Conservation (phyloP, 2,329 filamentous ascomycete species). For the Alternaria sp. region DNA sequence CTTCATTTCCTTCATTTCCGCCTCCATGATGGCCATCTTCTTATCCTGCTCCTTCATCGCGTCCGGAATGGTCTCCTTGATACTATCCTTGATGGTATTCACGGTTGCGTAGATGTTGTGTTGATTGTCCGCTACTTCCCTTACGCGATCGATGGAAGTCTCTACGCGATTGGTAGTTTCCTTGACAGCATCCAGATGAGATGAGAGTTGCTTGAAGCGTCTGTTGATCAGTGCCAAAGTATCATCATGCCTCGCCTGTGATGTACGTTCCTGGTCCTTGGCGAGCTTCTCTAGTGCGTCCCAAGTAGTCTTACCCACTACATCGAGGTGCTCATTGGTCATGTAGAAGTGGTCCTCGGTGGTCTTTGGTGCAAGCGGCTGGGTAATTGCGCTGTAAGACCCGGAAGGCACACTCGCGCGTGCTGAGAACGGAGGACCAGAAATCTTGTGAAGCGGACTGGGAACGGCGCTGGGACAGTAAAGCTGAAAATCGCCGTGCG, state of each 20-base stretch:
- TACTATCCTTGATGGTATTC: constrained; percentile 31
- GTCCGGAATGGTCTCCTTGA: constrained; percentile 34
- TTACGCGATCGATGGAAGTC: constrained; percentile 11
- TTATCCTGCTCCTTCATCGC: constrained; percentile 32
- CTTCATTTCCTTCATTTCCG: constrained; percentile 34
- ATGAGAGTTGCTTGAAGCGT: constrained; percentile 33
- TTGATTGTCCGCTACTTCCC: constrained; percentile 9
- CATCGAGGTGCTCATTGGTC: constrained; percentile 46
- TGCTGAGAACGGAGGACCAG: constrained; percentile 7
- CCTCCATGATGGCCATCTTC: constrained; percentile 30
- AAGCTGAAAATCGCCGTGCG: constrained; percentile 24
- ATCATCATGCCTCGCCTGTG: constrained; percentile 27
- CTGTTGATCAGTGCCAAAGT: constrained; percentile 26
- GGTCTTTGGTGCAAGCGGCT: constrained; percentile 14
- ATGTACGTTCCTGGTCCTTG: constrained; percentile 14
- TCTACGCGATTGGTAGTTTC: constrained; percentile 26
- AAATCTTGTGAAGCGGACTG: constrained; percentile 34
- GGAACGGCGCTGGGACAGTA: constrained; percentile 39
- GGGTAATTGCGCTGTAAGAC: constrained; percentile 1
- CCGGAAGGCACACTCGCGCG: constrained; percentile 3
- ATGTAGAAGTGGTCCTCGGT: constrained; percentile 44
- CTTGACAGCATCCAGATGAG: constrained; percentile 29
- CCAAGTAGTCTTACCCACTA: constrained; percentile 35
- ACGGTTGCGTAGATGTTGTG: constrained; percentile 30
- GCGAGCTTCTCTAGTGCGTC: constrained; percentile 27